A percentile compares a stretch with the other conserved stretches of the same genome.
phyloP scores from a whole-genome alignment of 345 rosid genomes.

The Tarenaya hassleriana region DNA sequence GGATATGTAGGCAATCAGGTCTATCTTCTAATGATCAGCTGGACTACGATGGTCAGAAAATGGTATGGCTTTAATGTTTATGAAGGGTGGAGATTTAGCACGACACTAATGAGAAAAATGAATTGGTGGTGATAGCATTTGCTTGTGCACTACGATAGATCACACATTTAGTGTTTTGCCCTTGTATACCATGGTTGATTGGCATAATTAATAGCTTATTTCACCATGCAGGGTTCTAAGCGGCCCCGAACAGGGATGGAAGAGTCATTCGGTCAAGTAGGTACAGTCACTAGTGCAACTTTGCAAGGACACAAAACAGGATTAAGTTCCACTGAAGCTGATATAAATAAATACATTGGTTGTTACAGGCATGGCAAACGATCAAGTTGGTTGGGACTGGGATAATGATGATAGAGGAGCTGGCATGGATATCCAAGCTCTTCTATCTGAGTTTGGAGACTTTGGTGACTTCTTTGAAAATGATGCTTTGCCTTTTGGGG shows the following conservation, averaged over 20 bases:
- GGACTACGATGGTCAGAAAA: conserved; percentile 59
- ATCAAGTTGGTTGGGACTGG: conserved; percentile 86
- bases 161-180: background rate
- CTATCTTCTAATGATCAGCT: conserved; percentile 63
- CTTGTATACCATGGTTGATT: conserved; percentile 1
- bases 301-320: conserved; percentile 43
- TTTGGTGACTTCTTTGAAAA: conserved; percentile 96
- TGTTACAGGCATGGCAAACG: conserved; percentile 58
- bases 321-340: conserved; percentile 52
- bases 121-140: conserved; percentile 5
- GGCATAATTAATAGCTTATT: conserved; percentile 13
- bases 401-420: conserved; percentile 84
- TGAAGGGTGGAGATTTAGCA: conserved; percentile 10
- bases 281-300: conserved; percentile 36
- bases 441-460: conserved; percentile 98
- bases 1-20: conserved; percentile 84
- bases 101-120: conserved; percentile 11
- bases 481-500: conserved; percentile 93
- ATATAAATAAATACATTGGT: conserved; percentile 46
- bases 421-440: conserved; percentile 90
- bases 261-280: conserved; percentile 64
- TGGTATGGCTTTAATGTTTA: conserved; percentile 44
- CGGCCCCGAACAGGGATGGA: conserved; percentile 66
- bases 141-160: background rate
- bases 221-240: conserved; percentile 66